Conservation (phyloP, 352 stramenopile genomes). For the Elongisporangium senticosum region DNA sequence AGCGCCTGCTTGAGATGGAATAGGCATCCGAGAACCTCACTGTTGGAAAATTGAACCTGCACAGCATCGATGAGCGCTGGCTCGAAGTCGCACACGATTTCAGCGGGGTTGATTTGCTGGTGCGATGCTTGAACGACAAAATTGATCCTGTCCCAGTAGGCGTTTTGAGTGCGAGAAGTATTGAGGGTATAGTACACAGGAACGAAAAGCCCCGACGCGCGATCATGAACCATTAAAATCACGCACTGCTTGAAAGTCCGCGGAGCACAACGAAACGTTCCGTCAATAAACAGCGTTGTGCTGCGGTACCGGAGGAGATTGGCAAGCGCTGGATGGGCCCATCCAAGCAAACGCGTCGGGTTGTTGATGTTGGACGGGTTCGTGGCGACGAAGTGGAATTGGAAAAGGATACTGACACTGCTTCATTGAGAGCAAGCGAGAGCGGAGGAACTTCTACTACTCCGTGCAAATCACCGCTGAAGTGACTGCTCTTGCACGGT, state of each 20-base stretch:
- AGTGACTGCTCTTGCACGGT: too few relatives aligned
- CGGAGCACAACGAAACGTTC: constrained; percentile 17
- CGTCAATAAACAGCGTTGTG: constrained; percentile 16
- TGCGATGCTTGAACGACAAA: constrained; percentile 3
- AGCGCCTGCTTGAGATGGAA: constrained; percentile 10
- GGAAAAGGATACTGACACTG: too few relatives aligned
- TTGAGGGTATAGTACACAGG: constrained; percentile 14
- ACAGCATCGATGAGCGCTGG: constrained; percentile 4
- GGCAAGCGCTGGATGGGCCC: constrained; percentile 11
- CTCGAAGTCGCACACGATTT: constrained; percentile 7
- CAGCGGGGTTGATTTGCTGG: constrained; percentile 2
- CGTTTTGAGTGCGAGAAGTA: constrained; percentile 4
- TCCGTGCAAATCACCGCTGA: too few relatives aligned
- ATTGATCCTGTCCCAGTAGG: constrained; percentile 15
- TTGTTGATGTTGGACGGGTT: constrained; percentile 3
- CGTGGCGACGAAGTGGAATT: constrained; percentile 8
- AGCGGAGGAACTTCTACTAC: too few relatives aligned
- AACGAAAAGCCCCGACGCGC: constrained; percentile 6
- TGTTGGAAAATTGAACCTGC: constrained; percentile 6
- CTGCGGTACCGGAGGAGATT: constrained; percentile 15
- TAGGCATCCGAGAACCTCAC: constrained; percentile 1
- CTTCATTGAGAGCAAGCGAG: too few relatives aligned
- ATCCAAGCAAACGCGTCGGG: constrained; percentile 11
- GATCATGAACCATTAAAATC: constrained; percentile 18
- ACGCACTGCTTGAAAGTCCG: constrained; percentile 12